Conservation (phyloP, 495 filamentous ascomycete species). For the Daldinia childiae region DNA sequence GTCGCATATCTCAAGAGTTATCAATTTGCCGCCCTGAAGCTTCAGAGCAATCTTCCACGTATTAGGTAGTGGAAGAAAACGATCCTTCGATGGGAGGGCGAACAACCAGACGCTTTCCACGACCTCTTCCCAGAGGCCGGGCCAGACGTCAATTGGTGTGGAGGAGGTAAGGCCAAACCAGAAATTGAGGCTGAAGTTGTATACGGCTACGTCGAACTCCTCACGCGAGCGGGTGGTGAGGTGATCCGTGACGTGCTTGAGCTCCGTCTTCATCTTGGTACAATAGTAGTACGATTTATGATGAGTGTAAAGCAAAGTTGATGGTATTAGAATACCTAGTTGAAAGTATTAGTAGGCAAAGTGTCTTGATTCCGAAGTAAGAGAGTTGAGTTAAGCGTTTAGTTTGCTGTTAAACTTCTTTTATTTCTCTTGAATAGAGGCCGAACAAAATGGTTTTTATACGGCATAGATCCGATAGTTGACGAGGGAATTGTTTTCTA, state of each 20-base stretch:
- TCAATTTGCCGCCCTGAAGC: constrained; percentile 6
- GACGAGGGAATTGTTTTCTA: neutral
- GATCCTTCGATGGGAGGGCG: neutral
- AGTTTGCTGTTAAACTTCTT: too few relatives aligned
- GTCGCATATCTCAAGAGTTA: constrained; percentile 10
- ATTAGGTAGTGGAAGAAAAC: neutral
- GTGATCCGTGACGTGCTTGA: neutral
- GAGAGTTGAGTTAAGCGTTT: too few relatives aligned
- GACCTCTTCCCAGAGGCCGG: neutral
- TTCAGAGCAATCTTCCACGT: constrained; percentile 18
- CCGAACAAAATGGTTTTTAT: neutral
- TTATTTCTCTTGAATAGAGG: neutral
- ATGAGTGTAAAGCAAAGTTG: neutral
- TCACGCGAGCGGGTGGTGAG: neutral
- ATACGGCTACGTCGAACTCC: neutral
- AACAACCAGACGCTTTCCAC: constrained; percentile 9
- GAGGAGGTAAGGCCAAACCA: neutral
- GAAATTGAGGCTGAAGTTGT: neutral
- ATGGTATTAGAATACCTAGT: neutral
- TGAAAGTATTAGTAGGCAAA: neutral
- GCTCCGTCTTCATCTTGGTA: neutral
- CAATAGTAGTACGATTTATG: neutral
- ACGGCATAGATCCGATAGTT: neutral
- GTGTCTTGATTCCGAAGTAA: neutral
- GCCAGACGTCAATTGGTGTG: neutral